Percentiles rank a stretch among this genome's conserved stretches.
Evolutionary conservation across 75 land plant species (phyloP).

Genomic region (Picea sitchensis): DNA sequence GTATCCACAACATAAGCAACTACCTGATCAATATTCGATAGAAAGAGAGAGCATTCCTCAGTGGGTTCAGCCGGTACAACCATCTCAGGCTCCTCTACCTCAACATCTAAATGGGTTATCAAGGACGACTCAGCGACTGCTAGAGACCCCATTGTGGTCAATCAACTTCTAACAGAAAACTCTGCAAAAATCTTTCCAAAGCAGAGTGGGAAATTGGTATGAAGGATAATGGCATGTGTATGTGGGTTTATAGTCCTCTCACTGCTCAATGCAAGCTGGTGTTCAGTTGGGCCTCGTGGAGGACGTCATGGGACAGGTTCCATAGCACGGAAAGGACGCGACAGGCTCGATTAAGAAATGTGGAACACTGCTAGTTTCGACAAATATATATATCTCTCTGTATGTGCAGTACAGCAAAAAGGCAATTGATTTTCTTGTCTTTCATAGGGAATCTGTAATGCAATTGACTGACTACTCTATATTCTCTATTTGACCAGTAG

Average conservation of each 20-base stretch:
- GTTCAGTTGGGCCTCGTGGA: not conserved
- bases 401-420: not conserved
- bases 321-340: not conserved
- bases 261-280: not conserved
- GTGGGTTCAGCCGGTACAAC: slow-evolving; percentile 26
- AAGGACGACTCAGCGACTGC: not conserved
- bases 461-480: too few relatives aligned
- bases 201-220: not conserved
- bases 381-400: too few relatives aligned
- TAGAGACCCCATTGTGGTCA: not conserved
- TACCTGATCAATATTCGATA: slow-evolving; percentile 58
- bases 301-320: not conserved
- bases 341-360: too few relatives aligned
- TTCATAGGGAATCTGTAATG: too few relatives aligned
- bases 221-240: not conserved
- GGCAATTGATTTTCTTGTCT: too few relatives aligned
- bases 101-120: not conserved
- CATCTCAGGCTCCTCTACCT: not conserved
- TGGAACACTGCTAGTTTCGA: not conserved
- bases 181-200: not conserved
- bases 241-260: not conserved
- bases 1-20: slow-evolving; percentile 49
- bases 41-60: slow-evolving; percentile 30
- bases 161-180: not conserved
- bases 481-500: too few relatives aligned